Conservation (phyloP, 1,284 basidiomycete species). For the Ganoderma lucidum region DNA sequence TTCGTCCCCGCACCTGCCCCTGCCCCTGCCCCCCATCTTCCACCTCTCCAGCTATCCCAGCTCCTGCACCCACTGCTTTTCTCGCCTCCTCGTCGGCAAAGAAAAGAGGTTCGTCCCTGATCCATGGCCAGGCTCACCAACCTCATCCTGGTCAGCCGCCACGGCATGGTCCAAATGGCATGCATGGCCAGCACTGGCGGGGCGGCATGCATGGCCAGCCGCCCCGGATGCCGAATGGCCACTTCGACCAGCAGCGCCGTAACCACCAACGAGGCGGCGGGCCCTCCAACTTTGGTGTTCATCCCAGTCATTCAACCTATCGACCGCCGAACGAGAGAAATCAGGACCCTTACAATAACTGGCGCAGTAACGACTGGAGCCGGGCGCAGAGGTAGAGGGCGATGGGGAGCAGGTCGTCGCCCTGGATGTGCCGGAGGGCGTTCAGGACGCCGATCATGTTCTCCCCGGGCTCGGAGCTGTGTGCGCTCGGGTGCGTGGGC, state of each 20-base stretch:
- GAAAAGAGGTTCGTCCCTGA: neutral
- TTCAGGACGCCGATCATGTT: slow-evolving; percentile 1
- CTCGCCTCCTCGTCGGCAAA: neutral
- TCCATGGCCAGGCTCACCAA: neutral
- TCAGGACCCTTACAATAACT: neutral
- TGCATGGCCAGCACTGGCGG: neutral
- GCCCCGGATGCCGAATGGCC: neutral
- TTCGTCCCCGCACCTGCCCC: neutral
- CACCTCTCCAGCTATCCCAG: too few species aligned
- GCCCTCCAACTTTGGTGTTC: too few species aligned
- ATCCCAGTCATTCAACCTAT: neutral
- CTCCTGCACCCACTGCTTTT: neutral
- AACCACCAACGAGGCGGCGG: neutral
- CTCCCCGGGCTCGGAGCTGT: neutral
- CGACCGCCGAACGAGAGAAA: neutral
- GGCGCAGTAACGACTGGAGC: neutral
- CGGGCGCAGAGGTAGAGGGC: slow-evolving; percentile 3
- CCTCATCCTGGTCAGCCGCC: neutral
- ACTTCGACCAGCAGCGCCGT: neutral
- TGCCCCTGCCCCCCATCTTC: neutral
- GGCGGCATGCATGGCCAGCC: neutral
- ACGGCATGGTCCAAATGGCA: neutral
- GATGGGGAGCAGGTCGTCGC: slow-evolving; percentile 1
- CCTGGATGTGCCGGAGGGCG: neutral
- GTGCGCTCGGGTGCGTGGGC: neutral